Percentiles rank a stretch among this genome's conserved stretches.
Conservation (phyloP, 2,329 filamentous ascomycete species). For the Blastomyces gilchristii region DNA sequence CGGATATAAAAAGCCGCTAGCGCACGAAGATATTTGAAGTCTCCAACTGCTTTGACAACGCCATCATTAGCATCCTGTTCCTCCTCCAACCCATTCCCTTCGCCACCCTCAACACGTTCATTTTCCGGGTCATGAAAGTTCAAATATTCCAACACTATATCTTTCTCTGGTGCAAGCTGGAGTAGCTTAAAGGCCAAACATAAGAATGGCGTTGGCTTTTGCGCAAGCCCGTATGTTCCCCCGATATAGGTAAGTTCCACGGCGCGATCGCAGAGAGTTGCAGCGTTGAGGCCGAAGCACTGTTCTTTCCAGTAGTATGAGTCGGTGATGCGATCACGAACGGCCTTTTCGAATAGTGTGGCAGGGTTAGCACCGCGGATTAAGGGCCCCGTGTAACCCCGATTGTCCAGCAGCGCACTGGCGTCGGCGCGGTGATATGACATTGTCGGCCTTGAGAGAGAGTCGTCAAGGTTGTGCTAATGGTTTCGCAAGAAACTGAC, state of each 20-base stretch:
- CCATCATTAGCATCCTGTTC: slow-evolving; percentile 17
- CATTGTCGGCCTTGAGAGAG: slow-evolving; percentile 23
- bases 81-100: slow-evolving; percentile 15
- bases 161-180: slow-evolving; percentile 71
- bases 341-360: slow-evolving; percentile 91
- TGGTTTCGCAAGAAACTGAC: not conserved
- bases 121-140: slow-evolving; percentile 63
- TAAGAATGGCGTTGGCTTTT: slow-evolving; percentile 81
- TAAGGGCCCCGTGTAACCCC: slow-evolving; percentile 64
- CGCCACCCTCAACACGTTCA: slow-evolving; percentile 19
- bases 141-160: slow-evolving; percentile 70
- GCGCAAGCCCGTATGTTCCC: slow-evolving; percentile 72
- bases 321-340: slow-evolving; percentile 89
- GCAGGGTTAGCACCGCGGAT: slow-evolving; percentile 88
- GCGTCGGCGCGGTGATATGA: slow-evolving; percentile 66
- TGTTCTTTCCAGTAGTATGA: slow-evolving; percentile 98
- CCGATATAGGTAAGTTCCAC: slow-evolving; percentile 76
- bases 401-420: slow-evolving; percentile 69
- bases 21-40: slow-evolving; percentile 71
- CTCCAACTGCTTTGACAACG: slow-evolving; percentile 29
- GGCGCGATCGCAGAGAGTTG: slow-evolving; percentile 74
- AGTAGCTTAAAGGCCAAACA: slow-evolving; percentile 92
- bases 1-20: slow-evolving; percentile 90
- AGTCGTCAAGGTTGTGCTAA: not conserved
- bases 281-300: slow-evolving; percentile 85